Evolutionary conservation across 176 grass and related monocot genomes (phyloP).

Genomic region (Elaeis guineensis): DNA sequence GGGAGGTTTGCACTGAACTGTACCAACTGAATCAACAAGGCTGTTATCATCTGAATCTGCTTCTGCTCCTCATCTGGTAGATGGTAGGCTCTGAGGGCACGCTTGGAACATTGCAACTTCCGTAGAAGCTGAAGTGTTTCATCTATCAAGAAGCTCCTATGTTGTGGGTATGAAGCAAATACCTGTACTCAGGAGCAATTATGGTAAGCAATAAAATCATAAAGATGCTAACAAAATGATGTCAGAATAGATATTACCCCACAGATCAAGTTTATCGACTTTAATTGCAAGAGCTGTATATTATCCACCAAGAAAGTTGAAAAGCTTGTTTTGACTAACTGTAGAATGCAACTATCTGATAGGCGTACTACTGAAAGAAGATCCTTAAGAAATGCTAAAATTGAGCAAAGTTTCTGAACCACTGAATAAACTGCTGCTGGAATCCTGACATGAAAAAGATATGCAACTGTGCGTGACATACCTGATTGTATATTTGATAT

Average conservation of each 20-base stretch:
- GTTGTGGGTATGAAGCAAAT: slow-evolving; percentile 78
- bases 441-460: slow-evolving; percentile 40
- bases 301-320: slow-evolving; percentile 96
- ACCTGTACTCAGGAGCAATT: slow-evolving; percentile 44
- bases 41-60: slow-evolving; percentile 99
- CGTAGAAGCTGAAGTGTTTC: slow-evolving; percentile 87
- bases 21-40: slow-evolving; percentile 84
- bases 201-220: slow-evolving; percentile 14
- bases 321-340: slow-evolving; percentile 95
- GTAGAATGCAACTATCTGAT: slow-evolving; percentile 92
- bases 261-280: slow-evolving; percentile 80
- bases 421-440: slow-evolving; percentile 54
- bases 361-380: slow-evolving; percentile 66
- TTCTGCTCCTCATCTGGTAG: slow-evolving; percentile 93
- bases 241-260: slow-evolving; percentile 29
- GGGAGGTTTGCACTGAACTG: slow-evolving; percentile 89
- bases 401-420: slow-evolving; percentile 91
- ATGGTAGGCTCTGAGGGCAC: slow-evolving; percentile 80
- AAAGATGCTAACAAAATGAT: background rate
- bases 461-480: background rate
- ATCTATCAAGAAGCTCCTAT: slow-evolving; percentile 86
- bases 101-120: slow-evolving; percentile 89
- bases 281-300: slow-evolving; percentile 92
- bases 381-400: slow-evolving; percentile 89
- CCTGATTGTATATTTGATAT: too few species aligned